Percentiles rank a stretch among this genome's conserved stretches.
Evolutionary conservation across 495 filamentous ascomycete species (phyloP).

Genomic region (Aspergillus heteromorphus): DNA sequence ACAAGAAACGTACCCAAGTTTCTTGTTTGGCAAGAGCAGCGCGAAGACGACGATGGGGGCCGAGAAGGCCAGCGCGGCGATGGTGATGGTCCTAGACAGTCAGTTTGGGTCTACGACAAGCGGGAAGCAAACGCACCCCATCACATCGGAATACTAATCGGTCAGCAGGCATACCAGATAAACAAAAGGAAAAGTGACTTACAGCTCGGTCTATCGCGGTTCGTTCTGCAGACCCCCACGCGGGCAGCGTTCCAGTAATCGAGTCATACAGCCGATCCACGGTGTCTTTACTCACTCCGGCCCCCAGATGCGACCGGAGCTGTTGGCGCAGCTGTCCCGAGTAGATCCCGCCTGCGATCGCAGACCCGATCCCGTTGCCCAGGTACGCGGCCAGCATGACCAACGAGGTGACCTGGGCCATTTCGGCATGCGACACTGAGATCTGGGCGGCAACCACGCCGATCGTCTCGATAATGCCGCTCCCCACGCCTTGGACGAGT

Average conservation of each 20-base stretch:
- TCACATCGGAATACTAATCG: constrained; percentile 38
- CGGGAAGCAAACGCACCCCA: constrained; percentile 20
- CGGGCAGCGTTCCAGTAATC: constrained; percentile 34
- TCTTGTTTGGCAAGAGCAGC: constrained; percentile 38
- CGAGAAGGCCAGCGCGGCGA: constrained; percentile 37
- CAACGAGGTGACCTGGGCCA: constrained; percentile 44
- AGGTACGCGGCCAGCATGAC: constrained; percentile 39
- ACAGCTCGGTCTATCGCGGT: constrained; percentile 39
- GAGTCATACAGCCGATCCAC: constrained; percentile 38
- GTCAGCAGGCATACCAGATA: constrained; percentile 8
- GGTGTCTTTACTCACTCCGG: constrained; percentile 11
- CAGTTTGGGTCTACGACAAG: background rate
- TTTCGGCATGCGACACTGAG: constrained; percentile 37
- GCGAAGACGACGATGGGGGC: constrained; percentile 32
- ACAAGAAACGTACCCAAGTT: constrained; percentile 30
- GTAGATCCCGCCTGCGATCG: constrained; percentile 46
- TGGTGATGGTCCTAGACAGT: constrained; percentile 34
- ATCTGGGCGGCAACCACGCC: constrained; percentile 41
- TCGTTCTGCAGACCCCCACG: constrained; percentile 37
- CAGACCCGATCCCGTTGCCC: constrained; percentile 42
- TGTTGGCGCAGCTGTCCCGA: constrained; percentile 32
- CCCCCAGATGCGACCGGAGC: constrained; percentile 27
- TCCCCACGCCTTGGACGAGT: constrained; percentile 42
- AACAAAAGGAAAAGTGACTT: constrained; percentile 7
- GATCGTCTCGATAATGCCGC: constrained; percentile 41